Base-by-base conservation (phyloP, 495 filamentous ascomycete species). In the Pyronema domesticum region DNA sequence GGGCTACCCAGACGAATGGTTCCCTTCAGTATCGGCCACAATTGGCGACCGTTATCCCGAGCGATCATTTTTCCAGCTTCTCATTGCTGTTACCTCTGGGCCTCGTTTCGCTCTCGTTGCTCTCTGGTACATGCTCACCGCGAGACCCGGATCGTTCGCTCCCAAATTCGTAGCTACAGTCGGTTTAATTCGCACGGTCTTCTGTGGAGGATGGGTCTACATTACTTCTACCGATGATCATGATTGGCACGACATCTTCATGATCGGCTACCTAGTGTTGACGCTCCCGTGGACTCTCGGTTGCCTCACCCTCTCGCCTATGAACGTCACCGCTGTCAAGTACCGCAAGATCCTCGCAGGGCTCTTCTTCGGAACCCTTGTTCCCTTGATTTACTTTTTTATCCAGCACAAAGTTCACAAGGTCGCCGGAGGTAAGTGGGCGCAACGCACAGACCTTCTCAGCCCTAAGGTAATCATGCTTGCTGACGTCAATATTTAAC, bases 391-490 rank as follows among this genome's bases (percentile, higher is more conserved):
- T 36, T 96, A 96, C 70, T 99, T 83, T 64, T 99, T 95, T 66
- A 94, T 99, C 60, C 93, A 99, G 64, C 91, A 99, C 72, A 99
- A 98, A 69, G 83, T 99, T 45, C 88, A 96, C 67, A 86, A 82
- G 58, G 79, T 96, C 56, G 70, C 93, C 42, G 91, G 91, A 80
- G 91, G 91, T 96, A 73, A 71, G 80, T 68, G 53, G 52, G n/a
- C 42, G 10, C 14, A 30, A 51, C 23, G 45, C 45, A 47, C 45
- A 23, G 45, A 47, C 45, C 45, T 23, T 47, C 23, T 30, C 45
- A 47, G 45, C 45, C 45, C 45, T 47, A 23, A 47, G 18, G 45
- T 47, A 47, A 47, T n/a, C n/a, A 19, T 51, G 48, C 13, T 51
- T 35, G n/a, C 35, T 51, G 13, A 11, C 33, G n/a, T 49, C 48